These are phyloP conservation scores for Populus nigra DNA, from an alignment of 345 rosid genomes.

Conservation along the genomic window DNA sequence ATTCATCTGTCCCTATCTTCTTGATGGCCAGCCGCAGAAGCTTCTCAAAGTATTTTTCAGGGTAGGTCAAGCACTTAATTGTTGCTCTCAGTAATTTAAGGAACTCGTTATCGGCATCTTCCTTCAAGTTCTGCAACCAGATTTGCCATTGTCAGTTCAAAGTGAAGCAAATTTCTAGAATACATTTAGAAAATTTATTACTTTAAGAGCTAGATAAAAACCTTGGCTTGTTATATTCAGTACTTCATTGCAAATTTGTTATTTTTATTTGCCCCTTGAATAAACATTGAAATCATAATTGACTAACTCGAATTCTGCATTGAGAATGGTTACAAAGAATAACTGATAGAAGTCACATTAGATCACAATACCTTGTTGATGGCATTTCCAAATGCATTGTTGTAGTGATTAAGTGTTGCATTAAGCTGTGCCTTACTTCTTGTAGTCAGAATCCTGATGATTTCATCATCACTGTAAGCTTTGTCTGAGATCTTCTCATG, in stretches of 20 bases:
- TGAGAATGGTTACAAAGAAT: not conserved
- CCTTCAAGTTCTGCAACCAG: constrained; percentile 59
- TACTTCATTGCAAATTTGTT: not conserved
- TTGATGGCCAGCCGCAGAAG: constrained; percentile 67
- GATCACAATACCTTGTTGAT: constrained; percentile 59
- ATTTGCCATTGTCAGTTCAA: constrained; percentile 12
- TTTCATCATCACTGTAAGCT: constrained; percentile 69
- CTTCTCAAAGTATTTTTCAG: constrained; percentile 88
- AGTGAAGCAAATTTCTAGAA: not conserved
- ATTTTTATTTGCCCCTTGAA: not conserved
- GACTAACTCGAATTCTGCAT: not conserved
- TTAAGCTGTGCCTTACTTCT: constrained; percentile 78
- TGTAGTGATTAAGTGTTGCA: constrained; percentile 78
- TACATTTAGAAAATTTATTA: not conserved
- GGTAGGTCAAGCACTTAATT: constrained; percentile 74
- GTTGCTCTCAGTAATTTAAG: constrained; percentile 66
- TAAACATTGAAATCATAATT: not conserved
- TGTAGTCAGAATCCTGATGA: constrained; percentile 76
- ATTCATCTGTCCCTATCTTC: constrained; percentile 77
- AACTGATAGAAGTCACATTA: not conserved
- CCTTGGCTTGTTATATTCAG: not conserved
- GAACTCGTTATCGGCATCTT: constrained; percentile 59
- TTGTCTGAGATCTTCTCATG: constrained; percentile 69
- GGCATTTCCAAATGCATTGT: constrained; percentile 59
- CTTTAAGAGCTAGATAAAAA: not conserved